Evolutionary conservation across 768 basidiomycete species (phyloP), one percentile per base, ranked within the genome.

Genomic region (Sistotremastrum niveocremeum): DNA sequence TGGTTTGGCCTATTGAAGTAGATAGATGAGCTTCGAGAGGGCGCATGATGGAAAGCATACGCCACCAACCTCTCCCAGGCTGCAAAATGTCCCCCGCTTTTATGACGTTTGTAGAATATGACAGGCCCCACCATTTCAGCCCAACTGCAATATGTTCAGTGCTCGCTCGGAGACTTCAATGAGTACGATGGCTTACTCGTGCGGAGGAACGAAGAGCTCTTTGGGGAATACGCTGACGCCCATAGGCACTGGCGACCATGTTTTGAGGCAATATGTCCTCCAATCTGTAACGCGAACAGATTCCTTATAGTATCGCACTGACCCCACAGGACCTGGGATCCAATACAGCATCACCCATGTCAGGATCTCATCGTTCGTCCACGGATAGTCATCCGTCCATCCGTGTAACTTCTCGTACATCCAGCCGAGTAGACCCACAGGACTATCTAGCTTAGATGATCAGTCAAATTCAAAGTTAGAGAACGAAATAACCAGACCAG

Each of bases 291-390:
- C 52, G 80, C 80, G 52, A 71, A 79, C 56, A 80, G 80, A 12
- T 77, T 77, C 9, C 77, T 64, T 6, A 72, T 20, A 0, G 78
- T 71, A 0, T 77, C 74, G 2, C 74, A 66, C 4, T 79, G 78
- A 72, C 0, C 77, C 74, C 2, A 74, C 66, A 5, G 79, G 77
- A 0, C 77, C 77, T 0, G 70, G 77, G 58, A 79, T 77, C 64
- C 66, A 72, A 52, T 72, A 77, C 7, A 76, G 62, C 2, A 74
- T 76, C 20, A 76, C 56, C 76, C 77, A 81, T 0, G 73, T 76
- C 32, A 81, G 52, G 1, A 79, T 77, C 60, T 78, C 73, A 30
- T 79, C 76, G 41, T 75, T 73, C 7, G 64, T 63, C 76, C 77
- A 79, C 0, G 66, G 65, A 55, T 79, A 77, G 1, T 55, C 50